Evolutionary conservation across 495 filamentous ascomycete species (phyloP).

Genomic region (Penicillium desertorum): DNA sequence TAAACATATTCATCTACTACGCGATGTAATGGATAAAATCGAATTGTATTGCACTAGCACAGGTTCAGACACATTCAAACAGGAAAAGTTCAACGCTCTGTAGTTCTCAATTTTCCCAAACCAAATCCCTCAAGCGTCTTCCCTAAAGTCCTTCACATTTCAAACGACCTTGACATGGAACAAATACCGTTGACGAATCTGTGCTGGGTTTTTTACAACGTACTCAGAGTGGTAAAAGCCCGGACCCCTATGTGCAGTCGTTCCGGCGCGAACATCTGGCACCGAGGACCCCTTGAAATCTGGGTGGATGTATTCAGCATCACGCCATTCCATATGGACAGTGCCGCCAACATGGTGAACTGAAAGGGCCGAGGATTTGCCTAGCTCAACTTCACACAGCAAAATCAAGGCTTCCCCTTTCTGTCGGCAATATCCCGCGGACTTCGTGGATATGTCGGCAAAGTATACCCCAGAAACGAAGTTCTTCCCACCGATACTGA

Average conservation of each 20-base stretch:
- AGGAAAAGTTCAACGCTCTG: neutral
- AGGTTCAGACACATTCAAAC: neutral
- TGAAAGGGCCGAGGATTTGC: neutral
- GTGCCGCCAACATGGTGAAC: neutral
- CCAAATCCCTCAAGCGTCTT: neutral
- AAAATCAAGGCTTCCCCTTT: neutral
- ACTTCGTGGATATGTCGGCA: slow-evolving; percentile 20
- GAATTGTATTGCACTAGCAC: neutral
- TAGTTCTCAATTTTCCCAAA: slow-evolving; percentile 2
- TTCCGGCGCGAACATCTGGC: slow-evolving; percentile 9
- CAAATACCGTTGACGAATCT: slow-evolving; percentile 72
- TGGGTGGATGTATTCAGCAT: slow-evolving; percentile 14
- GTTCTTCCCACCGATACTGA: neutral
- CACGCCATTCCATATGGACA: slow-evolving; percentile 4
- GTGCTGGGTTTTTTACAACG: slow-evolving; percentile 66
- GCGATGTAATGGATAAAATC: neutral
- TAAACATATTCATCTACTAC: neutral
- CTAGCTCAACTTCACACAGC: slow-evolving; percentile 23
- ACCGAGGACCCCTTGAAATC: slow-evolving; percentile 14
- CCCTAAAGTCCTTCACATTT: neutral
- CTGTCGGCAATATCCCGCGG: slow-evolving; percentile 3
- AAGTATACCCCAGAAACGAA: slow-evolving; percentile 17
- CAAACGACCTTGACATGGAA: slow-evolving; percentile 48
- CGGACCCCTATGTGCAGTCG: neutral
- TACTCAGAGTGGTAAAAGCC: slow-evolving; percentile 46